These are phyloP conservation scores for Anthracocystis panici-leucophaei DNA, from an alignment of 1,284 basidiomycete genomes.

Conservation along the genomic window DNA sequence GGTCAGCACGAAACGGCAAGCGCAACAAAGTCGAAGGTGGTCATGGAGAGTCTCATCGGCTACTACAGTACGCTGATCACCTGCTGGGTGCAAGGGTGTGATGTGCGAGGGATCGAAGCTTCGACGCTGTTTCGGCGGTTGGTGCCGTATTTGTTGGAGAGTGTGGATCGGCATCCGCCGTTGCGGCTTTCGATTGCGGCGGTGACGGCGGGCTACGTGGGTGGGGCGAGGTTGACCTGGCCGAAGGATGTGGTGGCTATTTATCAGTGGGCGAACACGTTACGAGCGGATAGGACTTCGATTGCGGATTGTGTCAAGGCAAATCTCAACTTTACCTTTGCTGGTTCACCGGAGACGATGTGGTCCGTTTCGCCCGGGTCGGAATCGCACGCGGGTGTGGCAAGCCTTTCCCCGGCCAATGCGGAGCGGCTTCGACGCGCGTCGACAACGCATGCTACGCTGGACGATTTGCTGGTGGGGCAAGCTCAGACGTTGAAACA, in stretches of 20 bases:
- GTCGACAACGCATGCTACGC: slow-evolving; percentile 29
- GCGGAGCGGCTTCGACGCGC: slow-evolving; percentile 30
- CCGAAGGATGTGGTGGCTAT: slow-evolving; percentile 44
- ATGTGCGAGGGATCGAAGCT: slow-evolving; percentile 38
- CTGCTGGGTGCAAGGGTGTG: slow-evolving; percentile 43
- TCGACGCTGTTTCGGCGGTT: slow-evolving; percentile 35
- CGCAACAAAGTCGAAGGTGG: slow-evolving; percentile 17
- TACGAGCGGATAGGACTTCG: slow-evolving; percentile 33
- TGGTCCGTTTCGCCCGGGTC: slow-evolving; percentile 34
- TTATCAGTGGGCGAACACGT: slow-evolving; percentile 42
- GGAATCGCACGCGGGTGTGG: slow-evolving; percentile 7
- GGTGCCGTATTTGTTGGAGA: slow-evolving; percentile 40
- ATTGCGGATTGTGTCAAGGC: slow-evolving; percentile 42
- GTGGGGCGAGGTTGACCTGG: slow-evolving; percentile 39
- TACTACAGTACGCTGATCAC: slow-evolving; percentile 50
- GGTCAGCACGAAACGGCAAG: slow-evolving; percentile 13
- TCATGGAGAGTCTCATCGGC: slow-evolving; percentile 45
- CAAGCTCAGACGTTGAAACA: slow-evolving; percentile 47
- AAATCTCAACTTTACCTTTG: slow-evolving; percentile 28
- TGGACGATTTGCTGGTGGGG: slow-evolving; percentile 41
- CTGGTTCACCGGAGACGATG: slow-evolving; percentile 32
- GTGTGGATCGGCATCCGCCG: slow-evolving; percentile 29
- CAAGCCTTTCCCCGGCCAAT: slow-evolving; percentile 31
- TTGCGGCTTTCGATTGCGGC: slow-evolving; percentile 39
- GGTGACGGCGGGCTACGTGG: slow-evolving; percentile 42